A percentile compares a stretch with the other conserved stretches of the same genome.
These are phyloP conservation scores for Bruguiera hainesii DNA, from an alignment of 441 rosid genomes.

Conservation along the genomic window DNA sequence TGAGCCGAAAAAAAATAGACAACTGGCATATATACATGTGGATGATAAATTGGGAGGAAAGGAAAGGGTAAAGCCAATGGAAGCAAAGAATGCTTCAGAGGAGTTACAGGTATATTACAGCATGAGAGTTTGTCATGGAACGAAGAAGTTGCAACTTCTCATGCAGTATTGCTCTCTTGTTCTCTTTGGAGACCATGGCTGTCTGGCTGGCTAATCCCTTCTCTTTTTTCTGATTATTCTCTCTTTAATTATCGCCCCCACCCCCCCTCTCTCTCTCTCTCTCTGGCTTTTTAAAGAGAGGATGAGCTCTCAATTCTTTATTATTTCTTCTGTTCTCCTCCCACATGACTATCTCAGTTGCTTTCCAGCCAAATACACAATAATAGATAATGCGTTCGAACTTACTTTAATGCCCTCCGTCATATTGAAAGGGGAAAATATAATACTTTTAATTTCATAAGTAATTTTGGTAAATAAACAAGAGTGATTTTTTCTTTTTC, in stretches of 20 bases:
- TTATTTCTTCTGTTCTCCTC: conserved; percentile 34
- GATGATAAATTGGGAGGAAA: no score
- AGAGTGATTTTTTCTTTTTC: no score
- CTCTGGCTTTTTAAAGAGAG: conserved; percentile 29
- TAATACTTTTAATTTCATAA: no score
- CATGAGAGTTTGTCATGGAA: conserved; percentile 45
- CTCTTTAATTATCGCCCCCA: conserved; percentile 9
- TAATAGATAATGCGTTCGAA: conserved; percentile 12
- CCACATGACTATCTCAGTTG: conserved; percentile 47
- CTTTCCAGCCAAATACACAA: conserved; percentile 34
- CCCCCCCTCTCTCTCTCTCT: conserved; percentile 10
- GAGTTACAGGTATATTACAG: conserved; percentile 31
- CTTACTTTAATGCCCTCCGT: conserved; percentile 41
- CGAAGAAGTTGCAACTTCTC: conserved; percentile 50
- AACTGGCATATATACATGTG: no score
- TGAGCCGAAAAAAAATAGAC: no score
- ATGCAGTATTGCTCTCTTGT: conserved; percentile 36
- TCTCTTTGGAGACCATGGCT: conserved; percentile 40
- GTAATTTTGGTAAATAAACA: no score
- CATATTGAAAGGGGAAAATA: no score
- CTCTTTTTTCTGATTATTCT: conserved; percentile 3
- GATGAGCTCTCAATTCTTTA: conserved; percentile 35
- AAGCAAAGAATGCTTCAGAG: background rate
- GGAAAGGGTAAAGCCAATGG: background rate
- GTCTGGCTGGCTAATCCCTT: background rate